phyloP scores from a whole-genome alignment of 2,329 filamentous ascomycete species.

The Fusarium sp. region DNA sequence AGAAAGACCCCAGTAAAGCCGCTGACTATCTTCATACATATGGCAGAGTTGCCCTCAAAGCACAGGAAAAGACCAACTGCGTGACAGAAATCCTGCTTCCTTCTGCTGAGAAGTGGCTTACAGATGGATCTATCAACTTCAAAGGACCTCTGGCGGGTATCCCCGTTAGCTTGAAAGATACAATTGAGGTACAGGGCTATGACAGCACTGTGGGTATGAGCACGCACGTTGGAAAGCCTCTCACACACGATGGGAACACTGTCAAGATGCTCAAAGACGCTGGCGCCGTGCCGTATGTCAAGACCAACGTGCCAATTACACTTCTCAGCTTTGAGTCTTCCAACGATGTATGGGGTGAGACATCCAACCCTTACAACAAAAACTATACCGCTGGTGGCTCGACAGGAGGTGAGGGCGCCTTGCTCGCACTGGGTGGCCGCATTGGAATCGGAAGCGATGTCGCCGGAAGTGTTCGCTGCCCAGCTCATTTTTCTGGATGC shows the following conservation, averaged over 20 bases:
- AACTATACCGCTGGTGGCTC: constrained; percentile 89
- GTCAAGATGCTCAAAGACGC: constrained; percentile 84
- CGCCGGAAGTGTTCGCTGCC: constrained; percentile 85
- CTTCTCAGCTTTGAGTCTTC: constrained; percentile 86
- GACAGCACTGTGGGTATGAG: constrained; percentile 86
- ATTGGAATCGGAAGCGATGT: constrained; percentile 94
- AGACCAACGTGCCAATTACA: constrained; percentile 89
- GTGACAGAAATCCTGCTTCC: constrained; percentile 86
- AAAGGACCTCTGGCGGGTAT: constrained; percentile 87
- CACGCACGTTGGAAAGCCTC: constrained; percentile 72
- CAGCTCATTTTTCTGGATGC: constrained; percentile 89
- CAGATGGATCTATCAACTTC: constrained; percentile 69
- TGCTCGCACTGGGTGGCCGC: constrained; percentile 82
- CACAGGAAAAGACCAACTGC: constrained; percentile 88
- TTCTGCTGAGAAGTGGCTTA: constrained; percentile 78
- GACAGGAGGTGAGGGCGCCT: constrained; percentile 83
- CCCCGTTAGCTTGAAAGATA: constrained; percentile 85
- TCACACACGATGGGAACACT: constrained; percentile 73
- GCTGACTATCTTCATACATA: constrained; percentile 83
- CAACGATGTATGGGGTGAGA: constrained; percentile 81
- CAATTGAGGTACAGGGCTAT: constrained; percentile 81
- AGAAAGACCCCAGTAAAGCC: constrained; percentile 71
- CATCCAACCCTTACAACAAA: constrained; percentile 83
- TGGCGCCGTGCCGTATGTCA: constrained; percentile 89
- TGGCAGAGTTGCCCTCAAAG: constrained; percentile 83